A percentile compares a stretch with the other conserved stretches of the same genome.
Conservation (phyloP, 768 basidiomycete genomes). For the Lactarius sanguifluus region DNA sequence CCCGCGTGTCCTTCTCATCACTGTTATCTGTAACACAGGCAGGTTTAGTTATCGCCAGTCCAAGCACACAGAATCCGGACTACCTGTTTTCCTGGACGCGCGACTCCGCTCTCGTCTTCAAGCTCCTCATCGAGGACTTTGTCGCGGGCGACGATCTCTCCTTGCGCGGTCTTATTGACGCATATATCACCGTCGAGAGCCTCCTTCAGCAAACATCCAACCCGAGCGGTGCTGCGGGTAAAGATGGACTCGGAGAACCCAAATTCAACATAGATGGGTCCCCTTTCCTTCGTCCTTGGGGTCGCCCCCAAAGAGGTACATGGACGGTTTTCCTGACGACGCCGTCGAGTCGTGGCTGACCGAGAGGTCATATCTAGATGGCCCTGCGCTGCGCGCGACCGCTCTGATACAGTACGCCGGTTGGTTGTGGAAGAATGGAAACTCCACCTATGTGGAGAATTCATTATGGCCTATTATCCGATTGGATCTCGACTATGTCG, state of each 20-base stretch:
- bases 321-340: conserved; percentile 8
- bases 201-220: conserved; percentile 64
- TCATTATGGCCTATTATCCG: conserved; percentile 69
- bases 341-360: not conserved
- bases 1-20: not conserved
- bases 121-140: conserved; percentile 53
- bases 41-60: conserved; percentile 43
- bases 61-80: conserved; percentile 45
- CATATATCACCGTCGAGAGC: conserved; percentile 55
- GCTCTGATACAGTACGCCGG: conserved; percentile 69
- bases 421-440: conserved; percentile 54
- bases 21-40: conserved; percentile 25
- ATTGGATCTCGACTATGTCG: conserved; percentile 72
- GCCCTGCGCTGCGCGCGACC: conserved; percentile 70
- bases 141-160: conserved; percentile 51
- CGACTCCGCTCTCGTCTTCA: conserved; percentile 71
- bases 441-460: conserved; percentile 48
- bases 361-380: conserved; percentile 44
- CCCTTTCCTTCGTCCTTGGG: conserved; percentile 45
- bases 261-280: conserved; percentile 70
- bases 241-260: conserved; percentile 74
- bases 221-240: conserved; percentile 61
- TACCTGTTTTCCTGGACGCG: conserved; percentile 76
- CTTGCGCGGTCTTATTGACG: conserved; percentile 52
- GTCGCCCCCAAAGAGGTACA: conserved; percentile 61